Base-by-base conservation (phyloP, 306 rosid species). In the Lathyrus sativus region DNA sequence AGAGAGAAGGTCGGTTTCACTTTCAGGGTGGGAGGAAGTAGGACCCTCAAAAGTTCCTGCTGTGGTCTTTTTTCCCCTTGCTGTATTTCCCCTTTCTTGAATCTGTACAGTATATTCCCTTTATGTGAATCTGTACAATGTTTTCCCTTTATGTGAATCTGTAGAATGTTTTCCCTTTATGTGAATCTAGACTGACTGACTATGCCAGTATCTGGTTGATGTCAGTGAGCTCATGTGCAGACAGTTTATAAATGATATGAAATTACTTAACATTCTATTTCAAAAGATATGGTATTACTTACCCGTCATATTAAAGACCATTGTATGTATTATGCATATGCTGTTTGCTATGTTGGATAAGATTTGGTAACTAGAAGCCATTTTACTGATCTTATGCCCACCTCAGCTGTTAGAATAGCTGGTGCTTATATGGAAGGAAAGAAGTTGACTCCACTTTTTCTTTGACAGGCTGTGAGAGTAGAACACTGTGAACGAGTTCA, bases 401-500 rank as follows among this genome's bases (percentile, higher is more conserved):
- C 53, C 50, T 65, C 28, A 56, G 5, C 33, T 49, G 45, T 46
- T 66, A 53, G 57, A 74, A 50, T 66, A 45, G 41, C 41, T 44
- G 12, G 59, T 2, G 35, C 68, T 65, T 74, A 29, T n/a, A 72
- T 72, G 38, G 56, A 56, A 62, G 22, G 42, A 75, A 66, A 60
- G 71, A 49, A 73, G 75, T 62, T 67, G 65, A 75, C 65, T 64
- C 31, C 63, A 33, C 5, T 37, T 79, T 72, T 45, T 51, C 13
- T 19, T 75, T 87, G 67, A 65, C 92, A 95, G 99, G 99, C 99
- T 64, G 91, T 95, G 18, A 87, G 91, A 85, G 86, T 95, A 51
- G 99, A 95, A 67, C 99, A 95, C 69, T 95, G 99, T 77, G 99
- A 95, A 84, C 86, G 99, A 78, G 99, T 87, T 79, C 99, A 95